Conservation (phyloP, 2,329 filamentous ascomycete genomes). For the Aspergillus latus region DNA sequence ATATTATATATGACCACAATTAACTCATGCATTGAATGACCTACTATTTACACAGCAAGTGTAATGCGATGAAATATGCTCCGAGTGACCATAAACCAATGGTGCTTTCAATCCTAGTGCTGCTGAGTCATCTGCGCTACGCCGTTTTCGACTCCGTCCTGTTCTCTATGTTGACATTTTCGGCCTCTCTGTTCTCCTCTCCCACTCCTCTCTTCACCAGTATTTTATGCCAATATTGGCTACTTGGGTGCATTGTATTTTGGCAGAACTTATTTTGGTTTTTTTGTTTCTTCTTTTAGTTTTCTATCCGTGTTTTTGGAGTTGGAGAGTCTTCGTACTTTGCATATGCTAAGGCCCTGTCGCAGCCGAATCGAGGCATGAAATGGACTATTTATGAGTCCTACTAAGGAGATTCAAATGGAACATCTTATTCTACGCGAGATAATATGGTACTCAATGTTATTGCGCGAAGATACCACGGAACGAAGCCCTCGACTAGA, state of each 20-base stretch:
- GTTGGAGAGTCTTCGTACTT: background rate
- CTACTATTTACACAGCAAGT: slow-evolving; percentile 14
- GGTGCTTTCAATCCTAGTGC: too few species aligned
- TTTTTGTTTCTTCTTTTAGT: background rate
- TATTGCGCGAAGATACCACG: background rate
- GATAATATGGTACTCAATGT: background rate
- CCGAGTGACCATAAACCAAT: too few species aligned
- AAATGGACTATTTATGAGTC: slow-evolving; percentile 18
- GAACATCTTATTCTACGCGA: background rate
- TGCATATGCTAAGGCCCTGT: background rate
- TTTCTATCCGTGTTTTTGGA: background rate
- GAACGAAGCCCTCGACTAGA: background rate
- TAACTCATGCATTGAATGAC: slow-evolving; percentile 28
- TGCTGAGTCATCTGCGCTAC: slow-evolving; percentile 10
- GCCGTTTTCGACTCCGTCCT: background rate
- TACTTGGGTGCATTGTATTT: slow-evolving; percentile 10
- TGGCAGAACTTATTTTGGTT: slow-evolving; percentile 11
- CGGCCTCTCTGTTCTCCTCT: slow-evolving; percentile 12
- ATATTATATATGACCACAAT: slow-evolving; percentile 31
- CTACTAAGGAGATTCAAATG: slow-evolving; percentile 9
- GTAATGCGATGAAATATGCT: background rate
- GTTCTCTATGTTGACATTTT: slow-evolving; percentile 29
- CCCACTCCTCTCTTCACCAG: background rate
- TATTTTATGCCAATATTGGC: slow-evolving; percentile 15
- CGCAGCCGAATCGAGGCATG: background rate